Base-by-base conservation (phyloP, 169 alveolate genomes). In the Plasmodium fragile region DNA sequence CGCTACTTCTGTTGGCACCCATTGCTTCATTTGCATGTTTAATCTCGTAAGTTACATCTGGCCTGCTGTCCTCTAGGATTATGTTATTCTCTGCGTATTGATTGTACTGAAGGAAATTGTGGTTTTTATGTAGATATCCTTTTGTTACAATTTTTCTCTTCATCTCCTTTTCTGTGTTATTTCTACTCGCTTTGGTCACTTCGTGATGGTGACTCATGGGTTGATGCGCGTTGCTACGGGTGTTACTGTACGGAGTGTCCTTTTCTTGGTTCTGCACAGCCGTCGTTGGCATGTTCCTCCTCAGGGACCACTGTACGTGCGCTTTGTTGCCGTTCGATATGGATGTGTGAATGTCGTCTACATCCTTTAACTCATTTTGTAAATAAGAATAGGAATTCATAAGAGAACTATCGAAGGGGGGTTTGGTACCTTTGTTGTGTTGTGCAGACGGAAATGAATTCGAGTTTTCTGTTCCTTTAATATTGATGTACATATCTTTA, bases 331-430 rank as follows among this genome's bases (percentile, higher is more conserved):
- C 81, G 22, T 82, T 82, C 73, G 77, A 49, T 5, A 55, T 22
- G 18, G 73, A 30, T 43, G 41, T 36, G 18, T 53, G 18, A 10
- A 28, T 81, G 36, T 65, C 75, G n/a, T 81, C 59, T 43, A 25
- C 13, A 3, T 81, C 70, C 0, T n/a, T 11, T 30, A 52, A n/a
- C 22, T 52, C 53, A 13, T 52, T 81, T 81, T 52, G 53, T 55
- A 81, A 13, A 81, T 30, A 32, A 55, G 55, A 8, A 43, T 81
- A 25, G 22, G 45, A 53, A 30, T 81, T 81, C 59, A 81, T 55
- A 81, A 81, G 22, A 53, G 89, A 81, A 53, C 69, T 81, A 16
- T 81, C 89, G 25, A 49, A 10, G 69, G 18, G 36, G 65, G 69
- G 5, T 7, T 10, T 81, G 41, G 7, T 11, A 7, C 18, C 41